phyloP scores from a whole-genome alignment of 192 early-diverging fungal genomes.

The Geosiphon pyriformis region DNA sequence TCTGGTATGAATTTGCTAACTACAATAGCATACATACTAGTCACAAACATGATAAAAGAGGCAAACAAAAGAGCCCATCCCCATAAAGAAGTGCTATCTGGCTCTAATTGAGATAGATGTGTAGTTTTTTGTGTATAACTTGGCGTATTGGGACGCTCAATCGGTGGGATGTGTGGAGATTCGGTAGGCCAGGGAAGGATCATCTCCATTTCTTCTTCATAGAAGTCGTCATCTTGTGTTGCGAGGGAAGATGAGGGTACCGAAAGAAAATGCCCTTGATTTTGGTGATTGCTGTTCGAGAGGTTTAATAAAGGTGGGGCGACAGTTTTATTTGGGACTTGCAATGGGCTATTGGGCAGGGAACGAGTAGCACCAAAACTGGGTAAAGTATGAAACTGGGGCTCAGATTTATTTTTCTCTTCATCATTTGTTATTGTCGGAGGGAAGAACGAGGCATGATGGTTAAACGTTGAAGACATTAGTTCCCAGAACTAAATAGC shows the following conservation, averaged over 20 bases:
- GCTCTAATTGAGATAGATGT: slow-evolving; percentile 49
- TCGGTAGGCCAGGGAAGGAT: neutral
- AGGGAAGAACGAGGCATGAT: too few relatives aligned
- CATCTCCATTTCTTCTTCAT: neutral
- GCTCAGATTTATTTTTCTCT: too few relatives aligned
- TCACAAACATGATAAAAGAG: slow-evolving; percentile 56
- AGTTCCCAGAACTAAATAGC: too few relatives aligned
- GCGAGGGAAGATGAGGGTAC: neutral
- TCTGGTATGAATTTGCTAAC: slow-evolving; percentile 65
- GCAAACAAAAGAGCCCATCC: slow-evolving; percentile 57
- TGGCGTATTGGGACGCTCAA: neutral
- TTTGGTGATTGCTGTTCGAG: neutral
- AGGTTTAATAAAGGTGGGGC: too few relatives aligned
- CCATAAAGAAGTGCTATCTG: slow-evolving; percentile 64
- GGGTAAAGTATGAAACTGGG: too few relatives aligned
- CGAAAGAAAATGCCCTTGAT: neutral
- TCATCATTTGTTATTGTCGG: too few relatives aligned
- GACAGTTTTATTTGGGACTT: too few relatives aligned
- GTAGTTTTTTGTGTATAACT: slow-evolving; percentile 28
- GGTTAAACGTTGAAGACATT: too few relatives aligned
- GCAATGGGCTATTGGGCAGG: too few relatives aligned
- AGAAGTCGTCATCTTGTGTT: neutral
- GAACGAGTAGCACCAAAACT: too few relatives aligned
- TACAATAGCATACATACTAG: slow-evolving; percentile 59
- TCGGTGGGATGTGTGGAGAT: neutral